phyloP scores from a whole-genome alignment of 768 basidiomycete genomes.

The Asterophora parasitica region DNA sequence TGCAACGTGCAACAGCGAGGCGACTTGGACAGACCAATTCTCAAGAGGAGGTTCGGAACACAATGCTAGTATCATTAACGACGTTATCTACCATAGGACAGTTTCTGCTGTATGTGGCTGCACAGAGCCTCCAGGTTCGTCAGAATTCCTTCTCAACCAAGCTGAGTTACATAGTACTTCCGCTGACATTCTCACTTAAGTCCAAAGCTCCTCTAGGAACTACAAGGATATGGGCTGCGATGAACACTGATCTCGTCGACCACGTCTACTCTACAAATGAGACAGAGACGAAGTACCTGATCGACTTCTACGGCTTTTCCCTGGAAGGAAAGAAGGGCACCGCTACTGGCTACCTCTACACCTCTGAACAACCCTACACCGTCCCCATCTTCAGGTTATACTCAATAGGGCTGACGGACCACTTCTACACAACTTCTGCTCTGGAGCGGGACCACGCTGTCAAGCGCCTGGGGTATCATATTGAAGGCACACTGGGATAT shows the following conservation, averaged over 20 bases:
- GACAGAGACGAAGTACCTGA: conserved; percentile 16
- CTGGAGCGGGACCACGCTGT: conserved; percentile 15
- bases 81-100: neutral
- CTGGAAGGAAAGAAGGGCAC: conserved; percentile 19
- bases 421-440: conserved; percentile 16
- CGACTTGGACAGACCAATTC: too few species aligned
- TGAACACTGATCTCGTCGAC: conserved; percentile 19
- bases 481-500: conserved; percentile 19
- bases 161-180: neutral
- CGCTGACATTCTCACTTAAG: neutral
- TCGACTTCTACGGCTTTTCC: conserved; percentile 18
- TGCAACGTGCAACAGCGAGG: too few species aligned
- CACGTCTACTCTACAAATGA: conserved; percentile 20
- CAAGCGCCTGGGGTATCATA: conserved; percentile 17
- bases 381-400: conserved; percentile 19
- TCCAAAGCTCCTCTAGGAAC: conserved; percentile 11
- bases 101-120: neutral
- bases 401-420: conserved; percentile 16
- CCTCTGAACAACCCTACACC: conserved; percentile 13
- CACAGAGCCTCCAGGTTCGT: conserved; percentile 7
- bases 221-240: conserved; percentile 18
- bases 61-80: neutral
- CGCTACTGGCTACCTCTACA: conserved; percentile 15
- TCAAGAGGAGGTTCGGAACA: neutral
- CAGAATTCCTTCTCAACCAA: neutral